Evolutionary conservation across 352 stramenopile genomes (phyloP).

Genomic region (Phytophthora meadii): DNA sequence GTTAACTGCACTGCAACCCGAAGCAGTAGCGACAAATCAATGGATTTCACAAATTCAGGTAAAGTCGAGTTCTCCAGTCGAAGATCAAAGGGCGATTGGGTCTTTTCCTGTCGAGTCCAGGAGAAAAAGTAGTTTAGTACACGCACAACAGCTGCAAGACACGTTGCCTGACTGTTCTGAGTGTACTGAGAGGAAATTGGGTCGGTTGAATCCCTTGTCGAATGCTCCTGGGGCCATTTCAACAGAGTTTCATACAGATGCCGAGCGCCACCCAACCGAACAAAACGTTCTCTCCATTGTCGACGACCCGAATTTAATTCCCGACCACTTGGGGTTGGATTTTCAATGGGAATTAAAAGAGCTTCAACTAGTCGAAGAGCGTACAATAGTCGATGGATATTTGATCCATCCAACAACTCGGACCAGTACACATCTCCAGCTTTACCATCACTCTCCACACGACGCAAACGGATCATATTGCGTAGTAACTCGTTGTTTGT

Average conservation of each 20-base stretch:
- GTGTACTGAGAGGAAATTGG: constrained; percentile 34
- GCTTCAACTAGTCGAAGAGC: constrained; percentile 73
- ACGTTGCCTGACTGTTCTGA: constrained; percentile 52
- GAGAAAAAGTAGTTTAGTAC: constrained; percentile 56
- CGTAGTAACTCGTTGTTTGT: constrained; percentile 72
- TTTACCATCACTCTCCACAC: constrained; percentile 6
- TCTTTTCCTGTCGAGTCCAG: constrained; percentile 20
- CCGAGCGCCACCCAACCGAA: constrained; percentile 59
- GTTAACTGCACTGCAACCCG: constrained; percentile 18
- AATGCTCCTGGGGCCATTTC: constrained; percentile 23
- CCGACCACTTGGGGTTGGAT: neutral
- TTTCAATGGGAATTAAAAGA: constrained; percentile 56
- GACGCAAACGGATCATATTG: constrained; percentile 69
- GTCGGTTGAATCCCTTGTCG: neutral
- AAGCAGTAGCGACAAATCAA: constrained; percentile 30
- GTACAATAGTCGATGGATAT: constrained; percentile 70
- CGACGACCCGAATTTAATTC: constrained; percentile 55
- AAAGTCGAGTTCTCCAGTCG: constrained; percentile 41
- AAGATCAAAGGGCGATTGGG: constrained; percentile 37
- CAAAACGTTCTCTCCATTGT: constrained; percentile 83
- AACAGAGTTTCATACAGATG: constrained; percentile 57
- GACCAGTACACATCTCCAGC: constrained; percentile 46
- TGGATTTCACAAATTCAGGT: constrained; percentile 40
- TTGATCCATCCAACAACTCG: constrained; percentile 49
- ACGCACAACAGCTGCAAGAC: constrained; percentile 57